Percentiles rank a stretch among this genome's conserved stretches.
Evolutionary conservation across 2,329 filamentous ascomycete species (phyloP).

Genomic region (Pezicula carpinea): DNA sequence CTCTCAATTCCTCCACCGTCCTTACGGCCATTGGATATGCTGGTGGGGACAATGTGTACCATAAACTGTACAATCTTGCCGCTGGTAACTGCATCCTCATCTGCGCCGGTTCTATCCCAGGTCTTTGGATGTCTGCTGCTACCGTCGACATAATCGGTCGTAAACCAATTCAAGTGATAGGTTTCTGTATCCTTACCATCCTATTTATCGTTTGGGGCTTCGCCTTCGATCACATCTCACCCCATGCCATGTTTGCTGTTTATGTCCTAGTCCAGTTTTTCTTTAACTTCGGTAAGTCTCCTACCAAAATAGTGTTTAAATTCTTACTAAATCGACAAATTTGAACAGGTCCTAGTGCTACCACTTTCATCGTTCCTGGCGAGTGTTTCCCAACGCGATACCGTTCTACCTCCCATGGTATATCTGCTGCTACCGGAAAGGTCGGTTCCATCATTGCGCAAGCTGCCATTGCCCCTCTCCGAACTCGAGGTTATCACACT

Average conservation of each 20-base stretch:
- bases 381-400: constrained; percentile 34
- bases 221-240: constrained; percentile 44
- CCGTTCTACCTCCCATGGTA: constrained; percentile 31
- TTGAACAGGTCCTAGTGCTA: constrained; percentile 27
- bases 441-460: constrained; percentile 31
- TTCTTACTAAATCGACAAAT: too few relatives aligned
- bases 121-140: constrained; percentile 75
- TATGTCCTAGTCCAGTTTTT: constrained; percentile 64
- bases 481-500: constrained; percentile 26
- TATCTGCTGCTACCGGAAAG: constrained; percentile 32
- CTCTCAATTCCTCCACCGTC: constrained; percentile 71
- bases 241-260: constrained; percentile 50
- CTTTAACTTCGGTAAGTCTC: constrained; percentile 49
- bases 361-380: constrained; percentile 33
- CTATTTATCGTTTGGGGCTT: constrained; percentile 62
- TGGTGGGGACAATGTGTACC: constrained; percentile 58
- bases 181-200: constrained; percentile 56
- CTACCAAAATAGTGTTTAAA: too few relatives aligned
- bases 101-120: constrained; percentile 73
- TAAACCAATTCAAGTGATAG: constrained; percentile 67
- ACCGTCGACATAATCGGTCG: constrained; percentile 75
- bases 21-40: constrained; percentile 70
- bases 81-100: constrained; percentile 75
- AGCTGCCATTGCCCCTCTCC: constrained; percentile 51
- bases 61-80: constrained; percentile 66